Percentiles rank a stretch among this genome's conserved stretches.
Conservation (phyloP, 441 rosid species). For the Viola pubescens region DNA sequence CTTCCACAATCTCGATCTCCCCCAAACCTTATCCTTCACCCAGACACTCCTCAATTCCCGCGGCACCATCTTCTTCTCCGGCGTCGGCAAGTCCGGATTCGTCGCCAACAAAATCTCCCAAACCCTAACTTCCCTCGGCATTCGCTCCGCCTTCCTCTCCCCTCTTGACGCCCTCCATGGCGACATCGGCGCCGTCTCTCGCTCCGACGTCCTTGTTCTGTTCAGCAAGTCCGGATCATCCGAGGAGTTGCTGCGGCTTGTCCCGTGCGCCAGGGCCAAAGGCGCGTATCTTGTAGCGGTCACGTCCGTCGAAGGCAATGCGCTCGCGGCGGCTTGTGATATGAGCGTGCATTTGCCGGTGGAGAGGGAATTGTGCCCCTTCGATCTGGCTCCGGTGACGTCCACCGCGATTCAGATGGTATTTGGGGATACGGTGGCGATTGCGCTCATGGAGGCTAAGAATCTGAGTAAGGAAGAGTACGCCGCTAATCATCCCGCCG, state of each 20-base stretch:
- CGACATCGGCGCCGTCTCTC: conserved; percentile 66
- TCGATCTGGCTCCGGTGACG: conserved; percentile 91
- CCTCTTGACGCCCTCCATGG: conserved; percentile 96
- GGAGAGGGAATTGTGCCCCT: conserved; percentile 84
- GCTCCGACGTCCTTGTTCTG: conserved; percentile 53
- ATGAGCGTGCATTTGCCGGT: conserved; percentile 83
- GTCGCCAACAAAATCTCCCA: conserved; percentile 90
- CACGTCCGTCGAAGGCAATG: conserved; percentile 65
- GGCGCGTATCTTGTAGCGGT: conserved; percentile 66
- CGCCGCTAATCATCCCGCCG: conserved; percentile 91
- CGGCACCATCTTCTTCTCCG: conserved; percentile 79
- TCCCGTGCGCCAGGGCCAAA: conserved; percentile 78
- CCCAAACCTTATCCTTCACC: conserved; percentile 70
- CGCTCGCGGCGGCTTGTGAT: conserved; percentile 53
- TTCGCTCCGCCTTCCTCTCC: conserved; percentile 67
- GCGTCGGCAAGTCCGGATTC: conserved; percentile 93
- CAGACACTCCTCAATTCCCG: conserved; percentile 46
- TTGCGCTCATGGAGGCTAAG: conserved; percentile 85
- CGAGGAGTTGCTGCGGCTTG: conserved; percentile 77
- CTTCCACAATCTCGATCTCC: conserved; percentile 67
- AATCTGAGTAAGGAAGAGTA: conserved; percentile 72
- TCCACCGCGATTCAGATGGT: conserved; percentile 98
- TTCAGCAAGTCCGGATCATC: conserved; percentile 80
- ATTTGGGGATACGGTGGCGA: conserved; percentile 91
- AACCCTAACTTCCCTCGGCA: conserved; percentile 72